phyloP scores from a whole-genome alignment of 208 protist species.

The Trypanosoma lewisi region DNA sequence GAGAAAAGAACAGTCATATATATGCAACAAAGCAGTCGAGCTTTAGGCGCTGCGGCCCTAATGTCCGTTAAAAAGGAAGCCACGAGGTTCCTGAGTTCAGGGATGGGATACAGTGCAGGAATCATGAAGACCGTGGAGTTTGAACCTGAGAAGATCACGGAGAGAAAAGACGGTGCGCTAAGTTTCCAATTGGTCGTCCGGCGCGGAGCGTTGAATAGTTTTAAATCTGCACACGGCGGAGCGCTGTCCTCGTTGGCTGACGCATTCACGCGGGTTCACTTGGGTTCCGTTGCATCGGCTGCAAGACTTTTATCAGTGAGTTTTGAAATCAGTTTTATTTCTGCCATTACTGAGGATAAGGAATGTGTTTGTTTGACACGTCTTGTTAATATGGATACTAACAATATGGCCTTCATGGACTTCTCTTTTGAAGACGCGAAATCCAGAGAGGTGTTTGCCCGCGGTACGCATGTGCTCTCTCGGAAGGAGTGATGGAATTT shows the following conservation, averaged over 20 bases:
- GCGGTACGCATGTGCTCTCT: constrained; percentile 72
- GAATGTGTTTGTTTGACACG: constrained; percentile 73
- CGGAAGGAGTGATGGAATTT: constrained; percentile 6
- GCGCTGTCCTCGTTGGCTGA: constrained; percentile 80
- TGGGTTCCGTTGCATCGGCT: constrained; percentile 26
- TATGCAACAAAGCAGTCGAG: constrained; percentile 9
- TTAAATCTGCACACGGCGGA: constrained; percentile 85
- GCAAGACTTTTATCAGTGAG: constrained; percentile 42
- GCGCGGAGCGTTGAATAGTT: constrained; percentile 57
- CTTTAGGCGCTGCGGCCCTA: constrained; percentile 8
- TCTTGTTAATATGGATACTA: constrained; percentile 33
- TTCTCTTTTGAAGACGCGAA: constrained; percentile 74
- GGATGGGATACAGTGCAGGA: constrained; percentile 42
- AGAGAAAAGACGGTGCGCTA: constrained; percentile 39
- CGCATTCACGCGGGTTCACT: constrained; percentile 78
- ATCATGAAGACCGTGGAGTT: constrained; percentile 67
- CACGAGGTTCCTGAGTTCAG: constrained; percentile 30
- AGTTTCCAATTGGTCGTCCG: constrained; percentile 66
- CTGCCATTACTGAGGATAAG: constrained; percentile 60
- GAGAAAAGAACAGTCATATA: background rate
- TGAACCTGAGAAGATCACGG: constrained; percentile 37
- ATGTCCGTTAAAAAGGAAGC: constrained; percentile 29
- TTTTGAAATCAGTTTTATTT: constrained; percentile 84
- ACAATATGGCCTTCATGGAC: constrained; percentile 58
- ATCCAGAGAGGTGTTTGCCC: constrained; percentile 58